Evolutionary conservation across 805 yeast species (phyloP), one percentile per base, ranked within the genome.

Genomic region (Yamadazyma endophytica): DNA sequence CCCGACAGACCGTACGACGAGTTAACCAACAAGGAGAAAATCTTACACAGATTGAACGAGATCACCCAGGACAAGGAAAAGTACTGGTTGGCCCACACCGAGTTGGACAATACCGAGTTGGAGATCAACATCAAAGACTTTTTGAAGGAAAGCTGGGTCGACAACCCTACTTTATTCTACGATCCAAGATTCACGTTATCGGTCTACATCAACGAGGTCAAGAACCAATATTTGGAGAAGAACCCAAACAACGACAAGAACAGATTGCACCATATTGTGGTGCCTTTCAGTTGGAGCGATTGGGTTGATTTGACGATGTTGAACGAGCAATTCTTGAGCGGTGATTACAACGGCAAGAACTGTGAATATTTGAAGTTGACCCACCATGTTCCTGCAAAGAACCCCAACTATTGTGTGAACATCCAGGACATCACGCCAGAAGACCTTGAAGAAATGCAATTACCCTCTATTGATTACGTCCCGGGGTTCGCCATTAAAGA

Each of bases 161-260:
- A 40, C 14, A 44, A 47, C 6, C 51, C 49, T 1, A 38, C 42
- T n/a, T 56, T 17, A 64, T 55, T 57, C 17, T 69, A 62, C 39
- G 84, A 79, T 39, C 84, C 84, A 12, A 52, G 83, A 25, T 58
- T 78, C 38, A 69, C 82, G 0, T 57, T 72, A 41, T 54, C 80
- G 1, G 69, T 52, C 9, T 71, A 72, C 49, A 37, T 77, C 18
- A 55, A 66, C 35, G 59, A 70, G 37, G 56, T 73, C 16, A 44
- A 44, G 24, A 37, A 49, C 26, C 47, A 42, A 25, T 30, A 37
- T 21, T 8, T 49, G 9, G 29, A 35, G 13, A 33, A 36, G 6
- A 33, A 32, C 15, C 37, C 37, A 9, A 21, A 27, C 7, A 33
- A 32, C 24, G 27, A 26, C 16, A 39, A 39, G 18, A 29, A 26